A percentile compares a stretch with the other conserved stretches of the same genome.
phyloP scores from a whole-genome alignment of 257 asterid genomes.

The Petunia axillaris region DNA sequence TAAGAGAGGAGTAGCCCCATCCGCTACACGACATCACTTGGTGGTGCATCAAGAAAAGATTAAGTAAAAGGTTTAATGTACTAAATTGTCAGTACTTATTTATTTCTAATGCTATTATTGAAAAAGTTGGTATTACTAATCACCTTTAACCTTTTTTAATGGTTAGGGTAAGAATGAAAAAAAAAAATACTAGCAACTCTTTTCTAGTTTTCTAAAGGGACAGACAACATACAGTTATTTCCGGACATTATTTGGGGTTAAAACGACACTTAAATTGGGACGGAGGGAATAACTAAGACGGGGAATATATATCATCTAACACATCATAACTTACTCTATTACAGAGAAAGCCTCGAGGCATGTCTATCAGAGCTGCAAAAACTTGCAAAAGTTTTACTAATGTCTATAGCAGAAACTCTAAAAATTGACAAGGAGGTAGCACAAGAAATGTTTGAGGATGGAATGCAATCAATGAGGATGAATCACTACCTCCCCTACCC shows the following conservation, averaged over 20 bases:
- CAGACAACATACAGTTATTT: conserved; percentile 62
- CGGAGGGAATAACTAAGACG: too few relatives aligned
- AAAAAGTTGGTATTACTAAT: too few relatives aligned
- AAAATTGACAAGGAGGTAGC: conserved; percentile 38
- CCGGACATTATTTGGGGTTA: conserved; percentile 34
- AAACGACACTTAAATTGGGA: too few relatives aligned
- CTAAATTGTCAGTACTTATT: conserved; percentile 45
- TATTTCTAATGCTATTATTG: conserved; percentile 41
- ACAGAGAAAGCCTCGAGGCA: conserved; percentile 59
- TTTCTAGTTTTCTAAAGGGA: too few relatives aligned
- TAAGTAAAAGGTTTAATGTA: conserved; percentile 36
- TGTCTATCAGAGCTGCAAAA: conserved; percentile 51
- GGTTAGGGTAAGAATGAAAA: too few relatives aligned
- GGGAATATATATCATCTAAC: not conserved
- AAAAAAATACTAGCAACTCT: too few relatives aligned
- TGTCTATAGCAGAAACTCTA: conserved; percentile 44
- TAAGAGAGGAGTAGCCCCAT: too few relatives aligned
- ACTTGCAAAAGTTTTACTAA: conserved; percentile 35
- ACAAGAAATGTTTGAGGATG: conserved; percentile 54
- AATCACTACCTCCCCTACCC: conserved; percentile 74
- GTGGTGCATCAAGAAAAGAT: too few relatives aligned
- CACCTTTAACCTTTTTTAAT: too few relatives aligned
- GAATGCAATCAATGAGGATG: conserved; percentile 65
- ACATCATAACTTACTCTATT: not conserved
- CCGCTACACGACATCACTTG: too few relatives aligned